Evolutionary conservation across 139 green algal genomes (phyloP).

Genomic region (Raphidocelis subcapitata): DNA sequence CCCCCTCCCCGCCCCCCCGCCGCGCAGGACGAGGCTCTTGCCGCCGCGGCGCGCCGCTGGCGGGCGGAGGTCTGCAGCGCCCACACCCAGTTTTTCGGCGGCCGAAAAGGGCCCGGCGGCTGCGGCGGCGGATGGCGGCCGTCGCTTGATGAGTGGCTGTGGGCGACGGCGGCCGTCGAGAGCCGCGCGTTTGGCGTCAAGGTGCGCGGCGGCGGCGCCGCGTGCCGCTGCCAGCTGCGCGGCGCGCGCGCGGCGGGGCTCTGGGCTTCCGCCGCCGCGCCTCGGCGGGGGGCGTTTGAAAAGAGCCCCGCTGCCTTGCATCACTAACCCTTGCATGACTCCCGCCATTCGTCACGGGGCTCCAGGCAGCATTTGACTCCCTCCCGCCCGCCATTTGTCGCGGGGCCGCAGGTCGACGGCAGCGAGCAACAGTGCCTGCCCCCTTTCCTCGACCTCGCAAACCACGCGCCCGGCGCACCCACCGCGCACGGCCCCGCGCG

Average conservation of each 20-base stretch:
- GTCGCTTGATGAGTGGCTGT: slow-evolving; percentile 28
- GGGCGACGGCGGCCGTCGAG: slow-evolving; percentile 35
- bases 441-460: slow-evolving; percentile 45
- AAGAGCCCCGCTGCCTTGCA: neutral
- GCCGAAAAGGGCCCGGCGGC: neutral
- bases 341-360: neutral
- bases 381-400: neutral
- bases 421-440: slow-evolving; percentile 24
- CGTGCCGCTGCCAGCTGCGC: neutral
- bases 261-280: neutral
- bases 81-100: neutral
- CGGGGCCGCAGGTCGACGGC: neutral
- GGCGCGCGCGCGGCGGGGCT: neutral
- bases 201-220: neutral
- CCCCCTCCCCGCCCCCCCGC: too few relatives aligned
- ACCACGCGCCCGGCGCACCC: slow-evolving; percentile 20
- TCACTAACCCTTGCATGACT: neutral
- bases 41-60: too few relatives aligned
- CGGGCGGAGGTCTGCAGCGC: neutral
- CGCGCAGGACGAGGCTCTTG: too few relatives aligned
- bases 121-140: slow-evolving; percentile 3
- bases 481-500: neutral
- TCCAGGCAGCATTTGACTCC: neutral
- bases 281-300: neutral
- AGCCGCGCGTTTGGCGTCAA: slow-evolving; percentile 42